phyloP scores from a whole-genome alignment of 257 asterid genomes.

The Capsicum pubescens region DNA sequence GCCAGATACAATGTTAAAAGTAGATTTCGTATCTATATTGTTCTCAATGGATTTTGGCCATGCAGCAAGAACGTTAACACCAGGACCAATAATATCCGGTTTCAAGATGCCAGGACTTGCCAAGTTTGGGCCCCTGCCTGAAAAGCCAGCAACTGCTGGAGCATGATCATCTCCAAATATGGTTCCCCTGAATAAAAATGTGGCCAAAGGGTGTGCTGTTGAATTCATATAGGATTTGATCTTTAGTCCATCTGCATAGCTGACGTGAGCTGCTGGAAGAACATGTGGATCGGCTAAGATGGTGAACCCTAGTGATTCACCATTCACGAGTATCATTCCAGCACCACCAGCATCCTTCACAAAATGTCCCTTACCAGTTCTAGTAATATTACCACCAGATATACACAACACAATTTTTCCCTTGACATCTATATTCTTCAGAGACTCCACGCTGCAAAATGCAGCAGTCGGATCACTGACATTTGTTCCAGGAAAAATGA shows the following conservation, averaged over 20 bases:
- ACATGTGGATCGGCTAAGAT: slow-evolving; percentile 36
- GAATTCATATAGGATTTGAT: slow-evolving; percentile 40
- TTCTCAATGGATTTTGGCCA: slow-evolving; percentile 34
- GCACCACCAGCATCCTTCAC: slow-evolving; percentile 51
- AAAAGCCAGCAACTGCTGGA: slow-evolving; percentile 39
- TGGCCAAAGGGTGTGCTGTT: slow-evolving; percentile 18
- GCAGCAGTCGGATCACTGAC: neutral
- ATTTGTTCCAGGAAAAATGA: slow-evolving; percentile 33
- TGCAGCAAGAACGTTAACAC: slow-evolving; percentile 43
- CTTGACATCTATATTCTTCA: slow-evolving; percentile 29
- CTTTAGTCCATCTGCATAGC: slow-evolving; percentile 38
- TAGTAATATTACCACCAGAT: slow-evolving; percentile 16
- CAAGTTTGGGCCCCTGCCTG: slow-evolving; percentile 46
- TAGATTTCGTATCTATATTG: neutral
- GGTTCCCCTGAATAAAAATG: slow-evolving; percentile 42
- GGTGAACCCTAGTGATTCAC: slow-evolving; percentile 6
- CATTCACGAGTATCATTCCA: slow-evolving; percentile 44
- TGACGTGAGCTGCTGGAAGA: slow-evolving; percentile 41
- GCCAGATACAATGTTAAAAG: slow-evolving; percentile 37
- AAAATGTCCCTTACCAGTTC: slow-evolving; percentile 33
- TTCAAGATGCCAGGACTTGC: slow-evolving; percentile 44
- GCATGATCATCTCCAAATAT: slow-evolving; percentile 33
- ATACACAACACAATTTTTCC: slow-evolving; percentile 45
- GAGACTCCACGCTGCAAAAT: slow-evolving; percentile 30
- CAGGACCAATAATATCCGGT: slow-evolving; percentile 48